These are phyloP conservation scores for Lactarius deliciosus DNA, from an alignment of 768 basidiomycete genomes.

Conservation along the genomic window DNA sequence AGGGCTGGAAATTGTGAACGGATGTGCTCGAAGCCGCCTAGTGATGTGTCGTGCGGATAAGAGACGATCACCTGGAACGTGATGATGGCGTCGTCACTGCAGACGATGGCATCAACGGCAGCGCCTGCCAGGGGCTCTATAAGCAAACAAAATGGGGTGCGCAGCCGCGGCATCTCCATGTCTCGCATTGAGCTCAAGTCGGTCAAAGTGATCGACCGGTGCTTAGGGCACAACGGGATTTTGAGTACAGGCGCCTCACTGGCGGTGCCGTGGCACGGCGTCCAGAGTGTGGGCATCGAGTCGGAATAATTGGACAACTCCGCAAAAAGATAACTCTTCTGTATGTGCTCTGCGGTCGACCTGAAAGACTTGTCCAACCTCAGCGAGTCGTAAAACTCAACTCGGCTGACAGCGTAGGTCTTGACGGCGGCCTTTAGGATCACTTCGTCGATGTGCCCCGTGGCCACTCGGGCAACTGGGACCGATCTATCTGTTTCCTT, in stretches of 20 bases:
- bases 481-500: not conserved
- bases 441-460: not conserved
- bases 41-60: not conserved
- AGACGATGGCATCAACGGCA: not conserved
- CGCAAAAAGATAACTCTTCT: not conserved
- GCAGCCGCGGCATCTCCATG: not conserved
- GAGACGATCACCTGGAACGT: not conserved
- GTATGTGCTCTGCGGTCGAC: not conserved
- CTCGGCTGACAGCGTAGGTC: not conserved
- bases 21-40: not conserved
- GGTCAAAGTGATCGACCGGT: not conserved
- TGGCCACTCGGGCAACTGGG: not conserved
- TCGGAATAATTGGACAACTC: not conserved
- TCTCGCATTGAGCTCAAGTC: not conserved
- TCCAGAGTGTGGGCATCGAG: not conserved
- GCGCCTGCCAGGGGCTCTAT: not conserved
- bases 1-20: not conserved
- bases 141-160: not conserved
- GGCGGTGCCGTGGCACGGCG: no score
- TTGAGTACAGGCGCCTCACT: no score
- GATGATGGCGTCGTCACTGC: not conserved
- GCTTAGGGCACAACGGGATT: not conserved
- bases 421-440: not conserved
- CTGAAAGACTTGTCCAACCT: not conserved
- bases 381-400: not conserved